Evolutionary conservation across 768 basidiomycete genomes (phyloP), one percentile per base, ranked within the genome.

Genomic region (Tephrocybe rancida): DNA sequence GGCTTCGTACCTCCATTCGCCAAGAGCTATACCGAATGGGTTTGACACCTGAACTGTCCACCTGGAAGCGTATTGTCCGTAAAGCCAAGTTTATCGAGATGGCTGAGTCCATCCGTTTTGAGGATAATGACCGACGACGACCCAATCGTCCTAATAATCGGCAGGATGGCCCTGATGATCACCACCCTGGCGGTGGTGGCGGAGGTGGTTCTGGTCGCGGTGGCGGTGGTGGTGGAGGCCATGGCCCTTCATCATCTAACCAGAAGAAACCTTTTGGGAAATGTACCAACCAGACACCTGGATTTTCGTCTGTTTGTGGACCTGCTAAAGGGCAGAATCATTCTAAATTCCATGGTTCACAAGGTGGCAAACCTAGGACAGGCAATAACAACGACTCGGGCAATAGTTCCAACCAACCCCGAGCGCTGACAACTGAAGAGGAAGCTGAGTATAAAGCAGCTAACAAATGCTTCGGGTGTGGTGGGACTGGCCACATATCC

Each of bases 1-100:
- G 73, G 0, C 48, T 76, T 8, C 44, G 48, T 2, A 30, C 48
- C 0, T 49, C 61, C 4, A 65, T 77, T 5, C 70, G 70, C 35
- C 49, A 52, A 0, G 61, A 66, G 21, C 57, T 75, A 0, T 73
- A 68, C 44, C 29, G 46, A 3, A 44, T 65, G 4, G 54, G 64
- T 1, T 50, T 73, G 0, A 65, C 65, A 11, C 68, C 68, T 3
- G 67, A 70, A 13, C 37, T 18, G 1, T 58, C 67, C 0, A 49
- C 38, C 0, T 73, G 67, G 37, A 18, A 10, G 37, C 6, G n/a
- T 5, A 18, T 38, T 5, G 37, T 38, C n/a, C 11, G 11, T 5
- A 38, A 38, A 18, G 37, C 37, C 6, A 18, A 38, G n/a, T 38
- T 38, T 18, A 11, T 38, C 5, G 37, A 74, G 46, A 59, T 69